phyloP scores from a whole-genome alignment of 768 basidiomycete genomes.

The Asterophora lycoperdoides region DNA sequence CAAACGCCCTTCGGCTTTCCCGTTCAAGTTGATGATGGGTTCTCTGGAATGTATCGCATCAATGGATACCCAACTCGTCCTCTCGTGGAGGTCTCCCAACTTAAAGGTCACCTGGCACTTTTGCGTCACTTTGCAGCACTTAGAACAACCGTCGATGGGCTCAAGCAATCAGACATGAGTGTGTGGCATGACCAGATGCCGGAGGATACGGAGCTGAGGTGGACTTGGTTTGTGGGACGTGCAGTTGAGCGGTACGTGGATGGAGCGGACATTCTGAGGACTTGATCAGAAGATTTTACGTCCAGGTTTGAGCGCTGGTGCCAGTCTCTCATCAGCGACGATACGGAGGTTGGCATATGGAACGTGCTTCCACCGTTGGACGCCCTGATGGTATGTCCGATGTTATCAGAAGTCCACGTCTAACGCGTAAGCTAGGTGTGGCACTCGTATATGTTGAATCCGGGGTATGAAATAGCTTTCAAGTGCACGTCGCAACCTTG shows the following conservation, averaged over 20 bases:
- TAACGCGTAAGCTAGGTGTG: slow-evolving; percentile 7
- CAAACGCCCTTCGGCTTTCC: too few species aligned
- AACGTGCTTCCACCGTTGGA: slow-evolving; percentile 31
- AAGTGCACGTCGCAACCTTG: background rate
- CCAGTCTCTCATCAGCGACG: background rate
- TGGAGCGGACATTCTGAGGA: slow-evolving; percentile 11
- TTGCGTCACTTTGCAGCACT: slow-evolving; percentile 30
- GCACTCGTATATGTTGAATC: slow-evolving; percentile 18
- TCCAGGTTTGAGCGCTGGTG: slow-evolving; percentile 6
- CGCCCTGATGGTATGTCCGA: slow-evolving; percentile 33
- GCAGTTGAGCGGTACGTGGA: slow-evolving; percentile 32
- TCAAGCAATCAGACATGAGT: background rate
- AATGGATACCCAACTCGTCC: too few species aligned
- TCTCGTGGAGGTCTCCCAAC: background rate
- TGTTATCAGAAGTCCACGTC: background rate
- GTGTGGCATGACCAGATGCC: slow-evolving; percentile 7
- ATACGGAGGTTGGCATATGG: slow-evolving; percentile 6
- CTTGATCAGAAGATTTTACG: background rate
- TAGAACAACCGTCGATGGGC: slow-evolving; percentile 20
- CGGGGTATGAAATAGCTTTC: slow-evolving; percentile 1
- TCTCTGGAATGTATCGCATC: too few species aligned
- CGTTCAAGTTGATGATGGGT: too few species aligned
- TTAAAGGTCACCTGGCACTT: slow-evolving; percentile 31
- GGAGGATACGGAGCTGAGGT: slow-evolving; percentile 23
- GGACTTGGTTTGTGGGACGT: slow-evolving; percentile 34